phyloP scores from a whole-genome alignment of 2,329 filamentous ascomycete species.

The Ophiostoma novo-ulmi region DNA sequence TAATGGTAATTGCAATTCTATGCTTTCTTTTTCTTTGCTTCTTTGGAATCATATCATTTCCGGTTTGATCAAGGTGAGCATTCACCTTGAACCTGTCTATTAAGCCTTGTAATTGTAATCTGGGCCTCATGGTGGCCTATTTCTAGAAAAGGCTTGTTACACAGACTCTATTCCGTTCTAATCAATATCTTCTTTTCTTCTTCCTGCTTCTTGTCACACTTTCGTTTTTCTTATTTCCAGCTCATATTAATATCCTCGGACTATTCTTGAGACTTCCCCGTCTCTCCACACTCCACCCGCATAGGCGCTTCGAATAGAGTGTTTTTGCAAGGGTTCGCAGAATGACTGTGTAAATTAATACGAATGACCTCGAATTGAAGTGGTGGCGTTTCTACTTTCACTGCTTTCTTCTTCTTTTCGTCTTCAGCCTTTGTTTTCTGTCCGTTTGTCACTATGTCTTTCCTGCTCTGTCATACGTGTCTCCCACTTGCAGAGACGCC shows the following conservation, averaged over 20 bases:
- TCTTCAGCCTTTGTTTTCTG: background rate
- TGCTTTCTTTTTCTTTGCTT: background rate
- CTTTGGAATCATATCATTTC: background rate
- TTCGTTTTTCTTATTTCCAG: background rate
- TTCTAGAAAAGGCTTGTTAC: background rate
- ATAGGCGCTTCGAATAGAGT: background rate
- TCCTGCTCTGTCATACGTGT: background rate
- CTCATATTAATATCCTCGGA: background rate
- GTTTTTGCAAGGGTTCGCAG: background rate
- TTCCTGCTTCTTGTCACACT: background rate
- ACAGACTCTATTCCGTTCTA: background rate
- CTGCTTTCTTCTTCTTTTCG: background rate
- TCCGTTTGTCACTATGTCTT: background rate
- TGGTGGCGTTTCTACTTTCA: background rate
- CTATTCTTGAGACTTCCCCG: background rate
- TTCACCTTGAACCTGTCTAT: background rate
- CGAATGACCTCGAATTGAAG: too few relatives aligned
- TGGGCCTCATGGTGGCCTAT: background rate
- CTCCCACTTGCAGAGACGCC: background rate
- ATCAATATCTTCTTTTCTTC: background rate
- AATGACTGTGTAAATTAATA: background rate
- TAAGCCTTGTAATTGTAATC: background rate
- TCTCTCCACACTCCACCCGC: slow-evolving; percentile 2
- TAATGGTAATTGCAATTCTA: background rate
- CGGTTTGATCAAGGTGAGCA: background rate